Evolutionary conservation across 352 stramenopile species (phyloP).

Genomic region (Peronospora belbahrii): DNA sequence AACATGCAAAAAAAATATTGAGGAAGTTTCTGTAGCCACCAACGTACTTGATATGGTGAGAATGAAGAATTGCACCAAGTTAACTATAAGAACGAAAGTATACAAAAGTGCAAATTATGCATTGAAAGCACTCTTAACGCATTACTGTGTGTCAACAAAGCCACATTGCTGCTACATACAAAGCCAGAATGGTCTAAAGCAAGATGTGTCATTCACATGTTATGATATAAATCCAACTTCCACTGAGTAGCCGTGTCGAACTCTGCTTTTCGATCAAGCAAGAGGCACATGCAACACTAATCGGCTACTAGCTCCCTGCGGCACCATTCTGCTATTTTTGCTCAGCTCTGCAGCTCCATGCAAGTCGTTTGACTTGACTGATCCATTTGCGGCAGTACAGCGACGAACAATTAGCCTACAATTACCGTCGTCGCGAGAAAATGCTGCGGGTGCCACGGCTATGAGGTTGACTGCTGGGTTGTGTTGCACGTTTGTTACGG

Average conservation of each 20-base stretch:
- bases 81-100: no score
- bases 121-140: neutral
- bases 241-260: constrained; percentile 13
- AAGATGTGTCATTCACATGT: constrained; percentile 2
- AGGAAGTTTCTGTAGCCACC: neutral
- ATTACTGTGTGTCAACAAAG: neutral
- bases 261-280: constrained; percentile 21
- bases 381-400: constrained; percentile 10
- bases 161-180: neutral
- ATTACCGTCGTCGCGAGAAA: constrained; percentile 69
- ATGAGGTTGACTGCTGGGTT: constrained; percentile 27
- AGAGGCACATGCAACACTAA: constrained; percentile 9
- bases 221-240: constrained; percentile 25
- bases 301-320: constrained; percentile 8
- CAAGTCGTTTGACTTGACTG: constrained; percentile 21
- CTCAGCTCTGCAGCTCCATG: constrained; percentile 13
- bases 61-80: constrained; percentile 9
- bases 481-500: constrained; percentile 60
- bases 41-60: constrained; percentile 5
- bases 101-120: no score
- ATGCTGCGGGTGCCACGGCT: constrained; percentile 45
- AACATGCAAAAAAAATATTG: neutral
- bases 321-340: constrained; percentile 18
- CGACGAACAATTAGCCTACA: constrained; percentile 14
- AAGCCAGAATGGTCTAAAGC: constrained; percentile 1